These are phyloP conservation scores for Ceratobasidium sp. DNA, from an alignment of 1,284 basidiomycete species.

Conservation along the genomic window DNA sequence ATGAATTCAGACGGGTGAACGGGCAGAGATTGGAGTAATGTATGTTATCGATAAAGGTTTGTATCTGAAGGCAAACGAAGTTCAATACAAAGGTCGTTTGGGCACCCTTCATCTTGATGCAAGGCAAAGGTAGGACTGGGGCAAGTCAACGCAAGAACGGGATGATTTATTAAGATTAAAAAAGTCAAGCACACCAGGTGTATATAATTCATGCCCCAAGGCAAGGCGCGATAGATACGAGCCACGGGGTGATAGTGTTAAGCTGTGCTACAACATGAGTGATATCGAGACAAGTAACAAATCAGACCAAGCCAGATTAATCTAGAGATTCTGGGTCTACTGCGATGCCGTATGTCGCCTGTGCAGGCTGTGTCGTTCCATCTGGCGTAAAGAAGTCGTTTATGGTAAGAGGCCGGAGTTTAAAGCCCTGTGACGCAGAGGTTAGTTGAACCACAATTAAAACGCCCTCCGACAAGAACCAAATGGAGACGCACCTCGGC, in stretches of 20 bases:
- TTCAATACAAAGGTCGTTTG: neutral
- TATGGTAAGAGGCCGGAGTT: slow-evolving; percentile 74
- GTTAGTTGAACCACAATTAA: neutral
- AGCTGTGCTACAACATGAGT: slow-evolving; percentile 23
- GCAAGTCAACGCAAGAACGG: neutral
- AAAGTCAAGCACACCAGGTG: slow-evolving; percentile 38
- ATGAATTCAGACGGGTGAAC: neutral
- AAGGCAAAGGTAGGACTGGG: neutral
- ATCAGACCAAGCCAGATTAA: slow-evolving; percentile 8
- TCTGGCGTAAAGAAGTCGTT: slow-evolving; percentile 77
- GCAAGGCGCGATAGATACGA: neutral
- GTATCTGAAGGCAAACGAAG: neutral
- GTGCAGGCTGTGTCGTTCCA: slow-evolving; percentile 47
- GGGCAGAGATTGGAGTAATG: neutral
- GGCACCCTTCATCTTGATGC: neutral
- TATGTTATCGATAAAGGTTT: slow-evolving; percentile 10
- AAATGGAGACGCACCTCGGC: slow-evolving; percentile 52
- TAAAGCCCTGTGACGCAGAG: slow-evolving; percentile 68
- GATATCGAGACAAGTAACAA: slow-evolving; percentile 11
- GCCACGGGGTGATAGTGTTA: slow-evolving; percentile 22
- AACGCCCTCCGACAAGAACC: neutral
- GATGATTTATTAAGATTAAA: slow-evolving; percentile 37
- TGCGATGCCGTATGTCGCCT: slow-evolving; percentile 30
- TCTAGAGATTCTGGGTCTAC: slow-evolving; percentile 28
- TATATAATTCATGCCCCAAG: slow-evolving; percentile 8